Evolutionary conservation across 805 yeast species (phyloP), one percentile per base, ranked within the genome.

Genomic region (Saccharomycopsis synnaedendra): DNA sequence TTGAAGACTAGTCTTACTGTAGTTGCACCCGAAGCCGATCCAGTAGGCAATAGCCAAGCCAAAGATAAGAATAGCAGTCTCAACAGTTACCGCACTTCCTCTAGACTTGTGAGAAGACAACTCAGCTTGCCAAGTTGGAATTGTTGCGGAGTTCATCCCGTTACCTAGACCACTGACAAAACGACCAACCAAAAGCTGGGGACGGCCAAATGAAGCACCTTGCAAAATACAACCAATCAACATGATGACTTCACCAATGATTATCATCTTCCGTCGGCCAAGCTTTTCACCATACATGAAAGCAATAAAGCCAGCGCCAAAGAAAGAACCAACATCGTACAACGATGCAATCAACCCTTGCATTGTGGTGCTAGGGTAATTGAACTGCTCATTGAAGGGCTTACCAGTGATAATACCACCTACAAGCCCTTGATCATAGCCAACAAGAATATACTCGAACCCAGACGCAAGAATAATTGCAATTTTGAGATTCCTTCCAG

Each of bases 71-170:
- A 80, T 72, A 29, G 82, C 74, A 43, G 88, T 87, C 63, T 81
- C 84, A 57, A 80, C 64, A 55, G 74, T 74, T 47, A 82, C 85
- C 54, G 81, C 64, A 53, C 71, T 67, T 55, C 90, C 90, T 67
- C 88, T 75, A 51, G 67, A 70, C 50, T 73, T 75, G 5, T 85
- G 74, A 50, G 73, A 74, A 39, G 87, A 73, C 62, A 78, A 72
- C 63, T 85, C 94, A 1, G 89, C 72, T 60, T 82, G 89, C 77
- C 83, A 84, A 53, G 80, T 79, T 10, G 94, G 93, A 47, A 82
- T 80, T 32, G 88, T 79, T 9, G 88, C 76, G 7, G 88, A 80
- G 60, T 76, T 76, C 59, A 82, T 61, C 50, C 93, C 90, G 53
- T 78, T 82, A 56, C 90, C 93, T 42, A 82, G 54, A 54, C 93